Conservation (phyloP, 2,329 filamentous ascomycete species). For the Cyanodermella asteris region DNA sequence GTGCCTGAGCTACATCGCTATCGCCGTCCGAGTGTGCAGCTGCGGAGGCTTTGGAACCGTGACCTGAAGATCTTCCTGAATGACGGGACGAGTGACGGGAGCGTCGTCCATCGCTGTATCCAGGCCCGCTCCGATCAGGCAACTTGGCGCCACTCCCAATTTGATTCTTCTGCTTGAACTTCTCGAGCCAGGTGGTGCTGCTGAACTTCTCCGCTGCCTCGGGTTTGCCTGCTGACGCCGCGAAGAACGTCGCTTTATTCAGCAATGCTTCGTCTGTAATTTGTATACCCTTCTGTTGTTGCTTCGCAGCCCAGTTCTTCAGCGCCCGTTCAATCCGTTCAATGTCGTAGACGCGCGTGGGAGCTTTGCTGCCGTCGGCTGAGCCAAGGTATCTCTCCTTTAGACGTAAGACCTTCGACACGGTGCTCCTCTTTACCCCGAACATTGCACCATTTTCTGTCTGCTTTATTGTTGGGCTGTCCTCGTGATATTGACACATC, state of each 20-base stretch:
- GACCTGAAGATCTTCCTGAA: no score
- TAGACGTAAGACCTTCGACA: conserved; percentile 90
- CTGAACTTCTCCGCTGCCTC: conserved; percentile 16
- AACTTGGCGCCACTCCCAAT: no score
- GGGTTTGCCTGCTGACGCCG: conserved; percentile 32
- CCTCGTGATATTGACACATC: conserved; percentile 87
- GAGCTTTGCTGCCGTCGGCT: conserved; percentile 57
- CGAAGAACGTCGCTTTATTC: conserved; percentile 67
- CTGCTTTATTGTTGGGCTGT: conserved; percentile 78
- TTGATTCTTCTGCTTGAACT: conserved; percentile 85
- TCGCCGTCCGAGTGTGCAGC: no score
- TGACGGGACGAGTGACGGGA: no score
- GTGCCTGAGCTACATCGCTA: no score
- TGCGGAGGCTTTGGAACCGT: no score
- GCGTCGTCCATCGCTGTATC: no score
- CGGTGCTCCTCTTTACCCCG: conserved; percentile 89
- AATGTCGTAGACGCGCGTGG: no score
- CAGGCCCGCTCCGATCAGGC: no score
- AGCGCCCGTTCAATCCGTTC: conserved; percentile 83
- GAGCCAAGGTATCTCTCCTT: conserved; percentile 84
- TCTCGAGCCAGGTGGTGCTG: conserved; percentile 67
- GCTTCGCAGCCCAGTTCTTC: conserved; percentile 66
- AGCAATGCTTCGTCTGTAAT: conserved; percentile 64
- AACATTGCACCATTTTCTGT: conserved; percentile 94
- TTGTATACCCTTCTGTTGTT: conserved; percentile 52